Evolutionary conservation across 768 basidiomycete genomes (phyloP).

Genomic region (Tulasnella sp.): DNA sequence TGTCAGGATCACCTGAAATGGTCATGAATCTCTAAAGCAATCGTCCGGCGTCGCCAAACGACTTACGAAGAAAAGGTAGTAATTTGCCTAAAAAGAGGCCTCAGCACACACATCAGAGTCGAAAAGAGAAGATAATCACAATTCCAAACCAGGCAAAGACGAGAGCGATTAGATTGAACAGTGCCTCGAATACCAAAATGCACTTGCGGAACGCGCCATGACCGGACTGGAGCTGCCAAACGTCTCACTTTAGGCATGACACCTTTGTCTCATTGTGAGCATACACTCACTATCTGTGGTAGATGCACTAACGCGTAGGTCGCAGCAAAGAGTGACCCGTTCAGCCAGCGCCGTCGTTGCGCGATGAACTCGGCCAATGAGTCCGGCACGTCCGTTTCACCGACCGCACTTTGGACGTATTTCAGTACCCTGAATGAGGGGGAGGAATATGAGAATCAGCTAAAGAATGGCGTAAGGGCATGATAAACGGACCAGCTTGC

Average conservation of each 20-base stretch:
- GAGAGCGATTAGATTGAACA: conserved; percentile 80
- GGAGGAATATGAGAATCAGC: background rate
- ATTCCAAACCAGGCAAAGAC: conserved; percentile 91
- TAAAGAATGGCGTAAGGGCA: background rate
- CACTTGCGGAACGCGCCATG: conserved; percentile 70
- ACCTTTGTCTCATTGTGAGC: background rate
- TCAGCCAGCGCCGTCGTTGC: conserved; percentile 81
- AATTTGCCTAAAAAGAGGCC: conserved; percentile 59
- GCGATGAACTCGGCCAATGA: conserved; percentile 84
- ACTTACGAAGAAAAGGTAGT: conserved; percentile 86
- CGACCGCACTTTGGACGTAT: conserved; percentile 29
- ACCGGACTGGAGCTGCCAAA: conserved; percentile 44
- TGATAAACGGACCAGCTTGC: conserved; percentile 17
- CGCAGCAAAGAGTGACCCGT: conserved; percentile 91
- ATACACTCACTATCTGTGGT: conserved; percentile 41
- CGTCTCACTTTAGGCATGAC: background rate
- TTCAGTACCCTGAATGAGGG: conserved; percentile 17
- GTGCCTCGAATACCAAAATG: conserved; percentile 63
- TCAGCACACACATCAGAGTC: background rate
- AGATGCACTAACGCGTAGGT: conserved; percentile 87
- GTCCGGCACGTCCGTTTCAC: conserved; percentile 38
- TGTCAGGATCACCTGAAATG: conserved; percentile 64
- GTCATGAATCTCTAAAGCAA: background rate
- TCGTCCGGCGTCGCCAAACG: background rate
- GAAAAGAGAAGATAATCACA: conserved; percentile 34